Conservation (phyloP, 306 rosid species). For the Hippophae tibetana region DNA sequence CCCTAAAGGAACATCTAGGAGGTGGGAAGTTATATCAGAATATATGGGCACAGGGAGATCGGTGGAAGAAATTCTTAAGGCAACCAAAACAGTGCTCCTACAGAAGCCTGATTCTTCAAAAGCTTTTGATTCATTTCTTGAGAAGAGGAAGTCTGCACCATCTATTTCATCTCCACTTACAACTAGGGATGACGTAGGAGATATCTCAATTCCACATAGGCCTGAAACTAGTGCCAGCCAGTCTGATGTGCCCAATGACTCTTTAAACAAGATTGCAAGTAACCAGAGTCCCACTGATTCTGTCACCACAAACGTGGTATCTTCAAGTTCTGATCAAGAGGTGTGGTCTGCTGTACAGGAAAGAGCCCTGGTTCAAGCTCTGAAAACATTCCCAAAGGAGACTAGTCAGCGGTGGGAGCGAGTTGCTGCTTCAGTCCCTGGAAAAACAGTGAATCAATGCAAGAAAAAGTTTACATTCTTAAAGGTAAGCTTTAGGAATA, state of each 20-base stretch:
- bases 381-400: constrained; percentile 91
- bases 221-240: constrained; percentile 28
- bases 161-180: constrained; percentile 87
- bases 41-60: constrained; percentile 88
- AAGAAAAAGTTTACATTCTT: constrained; percentile 68
- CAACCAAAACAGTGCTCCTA: constrained; percentile 86
- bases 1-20: constrained; percentile 90
- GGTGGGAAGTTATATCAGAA: constrained; percentile 97
- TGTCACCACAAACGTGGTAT: constrained; percentile 35
- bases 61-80: constrained; percentile 93
- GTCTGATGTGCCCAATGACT: constrained; percentile 21
- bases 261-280: constrained; percentile 27
- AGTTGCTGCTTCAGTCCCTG: constrained; percentile 87
- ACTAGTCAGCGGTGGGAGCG: constrained; percentile 88
- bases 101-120: constrained; percentile 92
- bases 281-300: constrained; percentile 23
- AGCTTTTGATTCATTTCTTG: constrained; percentile 89
- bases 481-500: constrained; percentile 89
- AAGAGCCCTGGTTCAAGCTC: constrained; percentile 86
- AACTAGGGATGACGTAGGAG: constrained; percentile 71
- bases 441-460: constrained; percentile 82
- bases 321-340: constrained; percentile 60
- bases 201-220: constrained; percentile 25
- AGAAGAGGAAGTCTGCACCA: constrained; percentile 80
- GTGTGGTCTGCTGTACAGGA: constrained; percentile 88